Evolutionary conservation across 225 moss, liverwort and hornwort species (phyloP).

Genomic region (Bryum argenteum): DNA sequence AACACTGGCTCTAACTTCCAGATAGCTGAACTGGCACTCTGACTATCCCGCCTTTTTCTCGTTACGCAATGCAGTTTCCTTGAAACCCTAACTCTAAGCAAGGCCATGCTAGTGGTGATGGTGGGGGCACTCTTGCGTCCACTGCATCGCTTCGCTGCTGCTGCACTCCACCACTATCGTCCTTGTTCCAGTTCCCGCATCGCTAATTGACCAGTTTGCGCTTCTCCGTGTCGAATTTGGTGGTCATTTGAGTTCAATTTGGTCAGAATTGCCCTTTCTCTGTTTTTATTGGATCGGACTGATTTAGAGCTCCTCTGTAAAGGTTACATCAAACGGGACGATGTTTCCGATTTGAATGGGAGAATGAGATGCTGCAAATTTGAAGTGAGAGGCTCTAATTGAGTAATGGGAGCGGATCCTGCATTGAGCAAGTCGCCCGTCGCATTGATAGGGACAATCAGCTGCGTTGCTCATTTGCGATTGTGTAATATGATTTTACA

Average conservation of each 20-base stretch:
- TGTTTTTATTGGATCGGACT: background rate
- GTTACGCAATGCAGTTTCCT: background rate
- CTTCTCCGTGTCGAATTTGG: constrained; percentile 13
- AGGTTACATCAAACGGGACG: background rate
- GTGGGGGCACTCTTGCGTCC: constrained; percentile 20
- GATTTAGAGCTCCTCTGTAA: background rate
- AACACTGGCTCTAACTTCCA: background rate
- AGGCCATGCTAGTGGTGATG: background rate
- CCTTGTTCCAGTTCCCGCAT: background rate
- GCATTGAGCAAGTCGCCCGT: background rate
- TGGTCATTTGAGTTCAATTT: background rate
- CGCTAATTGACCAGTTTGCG: background rate
- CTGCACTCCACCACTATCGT: constrained; percentile 17
- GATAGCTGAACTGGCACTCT: background rate
- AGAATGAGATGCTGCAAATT: constrained; percentile 8
- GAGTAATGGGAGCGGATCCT: background rate
- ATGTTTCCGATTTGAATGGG: background rate
- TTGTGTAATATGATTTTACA: background rate
- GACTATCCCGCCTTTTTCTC: background rate
- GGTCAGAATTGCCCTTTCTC: background rate
- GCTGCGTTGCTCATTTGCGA: background rate
- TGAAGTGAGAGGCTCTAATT: too few relatives aligned
- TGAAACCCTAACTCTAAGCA: constrained; percentile 20
- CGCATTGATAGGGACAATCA: background rate
- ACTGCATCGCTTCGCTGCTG: constrained; percentile 30